Evolutionary conservation across 139 green algal species (phyloP), one percentile per base, ranked within the genome.

Genomic region (Eudorina sp.): DNA sequence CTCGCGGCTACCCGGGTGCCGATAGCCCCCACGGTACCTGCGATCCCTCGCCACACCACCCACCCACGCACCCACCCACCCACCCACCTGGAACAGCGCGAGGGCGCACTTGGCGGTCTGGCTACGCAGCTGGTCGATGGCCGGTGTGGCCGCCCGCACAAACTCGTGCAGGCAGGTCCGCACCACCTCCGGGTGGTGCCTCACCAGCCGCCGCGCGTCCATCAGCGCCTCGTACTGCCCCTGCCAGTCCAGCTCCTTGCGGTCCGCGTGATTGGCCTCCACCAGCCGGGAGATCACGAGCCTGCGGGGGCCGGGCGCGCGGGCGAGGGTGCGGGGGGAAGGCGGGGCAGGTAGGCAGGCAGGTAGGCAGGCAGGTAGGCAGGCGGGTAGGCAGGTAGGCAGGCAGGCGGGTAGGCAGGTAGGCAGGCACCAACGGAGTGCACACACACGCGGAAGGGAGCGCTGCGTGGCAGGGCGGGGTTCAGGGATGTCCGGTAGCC

Each of bases 211-310:
- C 38, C 95, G 90, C 7, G 88, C 90, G 45, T 93, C 94, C 23
- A 92, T 92, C 25, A 98, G 76, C 31, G 94, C 95, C 45, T 98
- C 94, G 75, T 94, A 92, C 90, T 98, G 96, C 11, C 85, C 93
- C 83, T 93, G 91, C 96, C 96, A 98, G 91, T 98, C 93, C 55
- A 98, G 91, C 91, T 97, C 95, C 92, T 96, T 97, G 55, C 90
- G 91, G 68, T 96, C 93, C 16, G 95, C 93, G 5, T 88, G 79
- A 70, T 97, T 96, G 48, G 94, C 93, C 74, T 90, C 76, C 72
- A 91, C 70, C 74, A 96, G 87, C 82, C 89, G 90, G 45, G 60
- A 40, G 31, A 96, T 85, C 0, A 90, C 90, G 14, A 81, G 25
- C 73, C 89, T 91, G 81, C 19, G 51, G n/a, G n/a, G n/a, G n/a